Evolutionary conservation across 768 basidiomycete species (phyloP), one percentile per base, ranked within the genome.

Genomic region (Tulasnella sp.): DNA sequence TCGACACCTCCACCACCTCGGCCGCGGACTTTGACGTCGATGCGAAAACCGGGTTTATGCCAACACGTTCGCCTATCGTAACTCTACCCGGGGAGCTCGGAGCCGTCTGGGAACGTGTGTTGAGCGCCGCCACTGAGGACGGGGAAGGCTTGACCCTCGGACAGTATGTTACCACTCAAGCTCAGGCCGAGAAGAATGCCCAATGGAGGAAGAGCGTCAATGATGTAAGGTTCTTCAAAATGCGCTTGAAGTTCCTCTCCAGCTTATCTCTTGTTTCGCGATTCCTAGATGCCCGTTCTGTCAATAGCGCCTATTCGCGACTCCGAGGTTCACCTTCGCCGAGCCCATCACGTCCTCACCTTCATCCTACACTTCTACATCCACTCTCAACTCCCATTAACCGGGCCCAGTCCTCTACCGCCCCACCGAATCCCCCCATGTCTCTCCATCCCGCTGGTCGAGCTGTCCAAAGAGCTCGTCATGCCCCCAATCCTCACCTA

Each of bases 1-100:
- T 80, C 16, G 86, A 87, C 74, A 86, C 85, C 16, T 84, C 86
- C 26, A 89, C 90, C 14, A 86, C 91, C 73, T 89, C 90, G 11
- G 89, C 90, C 2, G 90, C 91, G 75, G 91, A 91, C 82, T 98
- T 94, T 82, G 94, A 98, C 78, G 91, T 98, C 73, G 94, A 95
- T 78, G 89, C 90, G 11, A 83, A 88, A 17, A 93, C 94, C 0
- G 95, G 96, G 0, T 98, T 98, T 79, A 89, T 98, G 87, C 91
- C 95, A 2, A 89, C 91, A 0, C 83, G 86, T 16, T 86, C 88
- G 0, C 94, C 94, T 1, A 78, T 89, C 0, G 76, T 80, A 7
- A 85, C 89, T 26, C 83, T 96, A 1, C 88, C 89, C 0, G 72
- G 44, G 0, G n/a, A n/a, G n/a, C n/a, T n/a, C n/a, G n/a, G n/a